Evolutionary conservation across 768 basidiomycete species (phyloP).

Genomic region (Pleurotus platypus): DNA sequence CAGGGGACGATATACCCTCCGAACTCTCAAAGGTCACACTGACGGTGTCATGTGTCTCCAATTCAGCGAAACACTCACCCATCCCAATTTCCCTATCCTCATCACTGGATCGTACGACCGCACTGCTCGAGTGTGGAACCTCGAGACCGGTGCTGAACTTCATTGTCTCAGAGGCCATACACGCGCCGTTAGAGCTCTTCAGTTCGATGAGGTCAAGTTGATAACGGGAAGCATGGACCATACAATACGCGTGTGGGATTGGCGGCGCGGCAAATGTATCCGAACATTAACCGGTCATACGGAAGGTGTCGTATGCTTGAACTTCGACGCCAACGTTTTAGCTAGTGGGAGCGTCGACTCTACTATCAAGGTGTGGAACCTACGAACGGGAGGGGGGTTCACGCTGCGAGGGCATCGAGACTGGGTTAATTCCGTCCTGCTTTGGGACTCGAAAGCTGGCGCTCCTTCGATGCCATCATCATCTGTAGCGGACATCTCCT

Average conservation of each 20-base stretch:
- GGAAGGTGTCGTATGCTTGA: constrained; percentile 86
- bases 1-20: constrained; percentile 81
- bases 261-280: constrained; percentile 86
- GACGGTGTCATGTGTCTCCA: constrained; percentile 98
- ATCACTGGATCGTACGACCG: constrained; percentile 98
- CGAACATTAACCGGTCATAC: constrained; percentile 87
- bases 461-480: constrained; percentile 15
- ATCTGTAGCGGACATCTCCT: constrained; percentile 13
- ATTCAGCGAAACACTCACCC: constrained; percentile 78
- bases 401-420: constrained; percentile 89
- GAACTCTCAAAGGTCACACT: constrained; percentile 87
- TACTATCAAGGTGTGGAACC: constrained; percentile 96
- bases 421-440: constrained; percentile 93
- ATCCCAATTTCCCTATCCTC: constrained; percentile 87
- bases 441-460: constrained; percentile 73
- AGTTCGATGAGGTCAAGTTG: constrained; percentile 93
- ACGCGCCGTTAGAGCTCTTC: constrained; percentile 85
- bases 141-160: constrained; percentile 85
- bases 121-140: constrained; percentile 93
- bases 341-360: constrained; percentile 92
- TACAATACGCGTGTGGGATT: constrained; percentile 95
- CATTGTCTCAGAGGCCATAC: constrained; percentile 87
- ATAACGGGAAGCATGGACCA: constrained; percentile 97
- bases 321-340: constrained; percentile 88
- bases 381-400: constrained; percentile 87